Evolutionary conservation across 805 yeast genomes (phyloP), one percentile per base, ranked within the genome.

Genomic region (Starmera quercuum): DNA sequence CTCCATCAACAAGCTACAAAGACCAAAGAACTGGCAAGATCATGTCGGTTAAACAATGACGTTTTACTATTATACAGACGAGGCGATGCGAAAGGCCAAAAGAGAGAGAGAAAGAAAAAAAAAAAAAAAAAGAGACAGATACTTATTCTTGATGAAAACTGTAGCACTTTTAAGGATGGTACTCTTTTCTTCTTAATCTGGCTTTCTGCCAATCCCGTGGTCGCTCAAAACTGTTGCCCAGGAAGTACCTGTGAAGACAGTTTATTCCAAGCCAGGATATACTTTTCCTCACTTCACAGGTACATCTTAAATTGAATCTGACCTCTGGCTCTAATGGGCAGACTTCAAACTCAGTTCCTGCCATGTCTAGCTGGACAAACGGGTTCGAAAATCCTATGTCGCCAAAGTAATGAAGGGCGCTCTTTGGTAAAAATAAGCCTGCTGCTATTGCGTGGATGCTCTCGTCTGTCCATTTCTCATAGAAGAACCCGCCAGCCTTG

Each of bases 381-480:
- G 67, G 75, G 54, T 80, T 85, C 43, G 63, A 65, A 53, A 79
- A 82, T 5, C 90, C 94, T 26, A 83, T 62, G 38, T 83, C 81
- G 31, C 73, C 75, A 49, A 84, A 79, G 63, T 71, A 80, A 54
- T 80, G 85, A 16, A 83, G 44, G 46, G 78, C 67, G 20, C 63
- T 58, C 40, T 63, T 59, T 36, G 72, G 68, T 26, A 78, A 53
- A 41, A 80, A 66, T 29, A 78, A 52, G 1, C 84, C 57, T 3
- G 76, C 77, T 6, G 80, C 88, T 29, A 83, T 68, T 0, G 90
- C 71, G 54, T 81, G 88, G 9, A 83, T 73, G 5, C 90, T 87
- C 0, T 90, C 88, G 54, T 82, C 95, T 13, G 92, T 90, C 94
- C 95, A 84, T 40, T 92, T 65, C 58, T 84, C 90, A 51, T 79